Percentiles rank a stretch among this genome's conserved stretches.
Evolutionary conservation across 768 basidiomycete species (phyloP).

Genomic region (Tulasnella sp.): DNA sequence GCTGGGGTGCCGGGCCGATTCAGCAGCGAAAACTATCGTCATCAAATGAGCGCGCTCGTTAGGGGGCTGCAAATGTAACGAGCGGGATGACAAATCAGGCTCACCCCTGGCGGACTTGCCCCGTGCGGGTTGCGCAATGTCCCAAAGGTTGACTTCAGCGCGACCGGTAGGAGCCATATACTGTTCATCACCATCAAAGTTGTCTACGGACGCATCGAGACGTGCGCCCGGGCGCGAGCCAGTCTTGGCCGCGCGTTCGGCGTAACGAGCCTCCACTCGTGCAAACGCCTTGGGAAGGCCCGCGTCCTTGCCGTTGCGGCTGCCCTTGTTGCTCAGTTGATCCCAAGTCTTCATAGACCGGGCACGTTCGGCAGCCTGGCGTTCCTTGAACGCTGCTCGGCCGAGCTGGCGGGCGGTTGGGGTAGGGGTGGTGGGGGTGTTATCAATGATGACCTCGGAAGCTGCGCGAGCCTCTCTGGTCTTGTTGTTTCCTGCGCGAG

Average conservation of each 20-base stretch:
- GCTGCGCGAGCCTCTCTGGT: not conserved
- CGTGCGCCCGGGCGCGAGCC: not conserved
- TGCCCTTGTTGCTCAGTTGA: not conserved
- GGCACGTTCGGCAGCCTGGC: slow-evolving; percentile 4
- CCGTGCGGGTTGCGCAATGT: not conserved
- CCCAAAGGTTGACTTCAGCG: not conserved
- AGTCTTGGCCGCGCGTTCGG: not conserved
- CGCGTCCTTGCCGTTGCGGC: not conserved
- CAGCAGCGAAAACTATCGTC: not conserved
- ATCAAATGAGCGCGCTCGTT: not conserved
- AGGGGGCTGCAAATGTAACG: not conserved
- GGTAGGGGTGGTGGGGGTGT: not conserved
- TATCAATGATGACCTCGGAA: not conserved
- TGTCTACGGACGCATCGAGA: not conserved
- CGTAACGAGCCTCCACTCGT: not conserved
- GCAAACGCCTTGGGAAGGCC: not conserved
- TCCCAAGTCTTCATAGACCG: not conserved
- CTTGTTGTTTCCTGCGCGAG: not conserved
- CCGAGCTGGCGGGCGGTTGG: not conserved
- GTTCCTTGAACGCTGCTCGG: not conserved
- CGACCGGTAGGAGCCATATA: not conserved
- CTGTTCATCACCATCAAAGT: not conserved
- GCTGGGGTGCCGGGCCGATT: not conserved
- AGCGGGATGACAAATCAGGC: not conserved
- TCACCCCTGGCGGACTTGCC: not conserved